Evolutionary conservation across 1,284 basidiomycete genomes (phyloP), one percentile per base, ranked within the genome.

Genomic region (Phlebopus sp.): DNA sequence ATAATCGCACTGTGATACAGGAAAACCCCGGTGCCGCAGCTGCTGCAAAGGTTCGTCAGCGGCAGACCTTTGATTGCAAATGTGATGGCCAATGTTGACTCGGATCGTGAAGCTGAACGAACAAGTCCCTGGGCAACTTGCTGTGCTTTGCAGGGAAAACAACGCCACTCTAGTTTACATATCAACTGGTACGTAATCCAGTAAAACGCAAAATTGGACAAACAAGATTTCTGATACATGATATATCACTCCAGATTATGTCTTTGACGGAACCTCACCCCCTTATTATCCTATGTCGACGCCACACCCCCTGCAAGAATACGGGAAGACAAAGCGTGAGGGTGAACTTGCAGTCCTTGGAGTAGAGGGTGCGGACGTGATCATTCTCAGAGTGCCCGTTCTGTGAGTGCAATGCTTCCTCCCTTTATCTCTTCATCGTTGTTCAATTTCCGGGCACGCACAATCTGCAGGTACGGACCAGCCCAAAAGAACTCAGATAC

Each of bases 181-280:
- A 55, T 90, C 87, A 11, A 90, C 86, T 23, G 87, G 86, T 81
- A 51, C 39, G 69, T 47, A 11, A 7, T 35, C 30, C 30, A 17
- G 19, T n/a, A 21, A 29, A 29, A 5, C 27, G 27, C 10, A 11
- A 4, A 29, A 29, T 2, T 18, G 37, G 27, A 32, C 35, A 11
- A 10, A 39, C 21, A 36, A 38, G 25, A 15, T 17, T 50, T 61
- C 45, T 50, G 42, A 63, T 38, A 32, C 18, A 19, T 38, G 46
- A 42, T 29, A 6, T 30, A 17, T 47, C 52, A 2, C 40, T 34
- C 46, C 59, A 84, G 90, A 92, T 68, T 92, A 92, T 63, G 89
- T 93, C 11, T 92, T 93, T 57, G 87, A 91, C 55, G 90, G 90
- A 4, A 82, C 77, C n/a, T 80, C 82, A 0, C 86, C 90, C 1